Evolutionary conservation across 768 basidiomycete genomes (phyloP).

Genomic region (Dioszegia aurantiaca): DNA sequence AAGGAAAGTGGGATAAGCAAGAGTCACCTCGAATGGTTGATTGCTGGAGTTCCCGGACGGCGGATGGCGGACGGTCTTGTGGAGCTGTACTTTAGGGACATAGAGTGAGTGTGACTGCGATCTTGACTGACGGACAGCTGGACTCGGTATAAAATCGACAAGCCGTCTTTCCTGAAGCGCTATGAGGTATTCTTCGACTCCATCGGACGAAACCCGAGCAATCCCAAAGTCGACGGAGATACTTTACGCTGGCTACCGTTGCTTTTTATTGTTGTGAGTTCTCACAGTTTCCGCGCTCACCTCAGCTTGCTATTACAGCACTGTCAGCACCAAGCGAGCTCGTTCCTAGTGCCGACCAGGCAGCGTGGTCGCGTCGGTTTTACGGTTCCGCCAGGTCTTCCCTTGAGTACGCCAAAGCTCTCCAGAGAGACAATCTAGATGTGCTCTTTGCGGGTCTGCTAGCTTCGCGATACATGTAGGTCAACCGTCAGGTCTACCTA

Average conservation of each 20-base stretch:
- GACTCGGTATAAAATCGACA: slow-evolving; percentile 54
- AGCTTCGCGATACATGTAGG: slow-evolving; percentile 53
- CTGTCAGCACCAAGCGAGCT: slow-evolving; percentile 50
- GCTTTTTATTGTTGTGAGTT: slow-evolving; percentile 52
- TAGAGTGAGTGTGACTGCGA: slow-evolving; percentile 35
- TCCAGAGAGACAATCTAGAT: slow-evolving; percentile 53
- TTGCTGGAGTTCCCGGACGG: slow-evolving; percentile 51
- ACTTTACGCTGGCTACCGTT: slow-evolving; percentile 52
- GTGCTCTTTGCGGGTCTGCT: slow-evolving; percentile 52
- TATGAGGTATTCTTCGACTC: slow-evolving; percentile 52
- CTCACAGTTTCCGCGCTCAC: slow-evolving; percentile 3
- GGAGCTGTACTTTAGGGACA: slow-evolving; percentile 47
- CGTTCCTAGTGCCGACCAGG: slow-evolving; percentile 44
- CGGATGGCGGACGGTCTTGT: slow-evolving; percentile 50
- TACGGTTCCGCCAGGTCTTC: slow-evolving; percentile 50
- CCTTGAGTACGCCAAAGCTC: slow-evolving; percentile 51
- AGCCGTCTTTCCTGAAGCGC: slow-evolving; percentile 47
- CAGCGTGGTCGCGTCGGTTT: slow-evolving; percentile 50
- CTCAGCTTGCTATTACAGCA: slow-evolving; percentile 51
- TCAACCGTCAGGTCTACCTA: slow-evolving; percentile 7
- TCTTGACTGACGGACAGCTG: slow-evolving; percentile 40
- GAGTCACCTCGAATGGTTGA: slow-evolving; percentile 48
- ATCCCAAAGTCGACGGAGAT: slow-evolving; percentile 50
- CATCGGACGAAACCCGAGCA: slow-evolving; percentile 43
- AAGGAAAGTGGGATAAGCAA: slow-evolving; percentile 52